Evolutionary conservation across 2,329 filamentous ascomycete species (phyloP), one percentile per base, ranked within the genome.

Genomic region (Ascochyta rabiei): DNA sequence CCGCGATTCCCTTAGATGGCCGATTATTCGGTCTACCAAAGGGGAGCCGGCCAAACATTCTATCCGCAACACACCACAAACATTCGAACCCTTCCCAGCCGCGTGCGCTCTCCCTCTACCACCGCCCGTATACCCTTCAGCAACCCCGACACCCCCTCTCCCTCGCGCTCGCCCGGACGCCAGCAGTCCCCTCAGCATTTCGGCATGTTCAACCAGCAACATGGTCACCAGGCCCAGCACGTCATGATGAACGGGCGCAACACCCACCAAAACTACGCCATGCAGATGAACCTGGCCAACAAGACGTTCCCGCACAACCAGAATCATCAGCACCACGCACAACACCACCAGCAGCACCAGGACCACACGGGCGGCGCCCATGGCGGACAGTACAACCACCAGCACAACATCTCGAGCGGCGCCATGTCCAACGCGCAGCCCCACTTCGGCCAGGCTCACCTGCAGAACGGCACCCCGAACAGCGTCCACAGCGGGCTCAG

Each of bases 171-270:
- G 40, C 82, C 83, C 39, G 82, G 82, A 53, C 76, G 78, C 26
- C 75, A 80, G 66, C 64, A 56, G 51, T 80, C 80, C 61, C 78
- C 79, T 15, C 77, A 79, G 55, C 76, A 78, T 63, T 76, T 73
- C 77, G 82, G 82, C 74, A 92, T 92, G 89, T 92, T 88, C 81
- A 86, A 85, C 71, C 87, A 90, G 75, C 82, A 82, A 72, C 68
- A 70, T 48, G 65, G 60, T 53, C 86, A 89, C 73, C 86, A 88
- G 78, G 86, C 86, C 74, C 89, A 91, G 74, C 87, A 87, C 79
- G 84, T 84, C 77, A 87, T 90, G 77, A 84, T 91, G 76, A 92
- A 91, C 77, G 89, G 88, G 67, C 86, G 86, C 60, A 83, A 84
- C 24, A 81, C 80, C 60, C 84, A 85, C 61, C 82, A 84, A 63